Evolutionary conservation across 768 basidiomycete species (phyloP).

Genomic region (Rhodotorula paludigena): DNA sequence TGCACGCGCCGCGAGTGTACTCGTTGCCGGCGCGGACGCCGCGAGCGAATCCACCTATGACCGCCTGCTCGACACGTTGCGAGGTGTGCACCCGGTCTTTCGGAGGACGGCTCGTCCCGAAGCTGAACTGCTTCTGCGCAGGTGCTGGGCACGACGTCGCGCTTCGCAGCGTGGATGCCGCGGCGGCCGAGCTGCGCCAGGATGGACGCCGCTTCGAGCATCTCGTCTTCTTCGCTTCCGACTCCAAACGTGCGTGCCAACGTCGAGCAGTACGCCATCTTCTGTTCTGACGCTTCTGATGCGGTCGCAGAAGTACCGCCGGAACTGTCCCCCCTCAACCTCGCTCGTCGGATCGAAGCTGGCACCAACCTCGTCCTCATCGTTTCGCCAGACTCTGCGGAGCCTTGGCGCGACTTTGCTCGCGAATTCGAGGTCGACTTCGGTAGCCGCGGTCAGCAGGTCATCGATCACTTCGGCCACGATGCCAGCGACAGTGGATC

Average conservation of each 20-base stretch:
- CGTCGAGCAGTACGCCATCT: not conserved
- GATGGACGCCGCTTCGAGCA: slow-evolving; percentile 74
- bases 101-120: slow-evolving; percentile 54
- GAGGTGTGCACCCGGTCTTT: no score
- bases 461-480: slow-evolving; percentile 75
- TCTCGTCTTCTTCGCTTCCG: slow-evolving; percentile 77
- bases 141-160: slow-evolving; percentile 79
- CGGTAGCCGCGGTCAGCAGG: slow-evolving; percentile 73
- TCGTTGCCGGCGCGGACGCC: no score
- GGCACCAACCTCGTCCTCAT: slow-evolving; percentile 70
- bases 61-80: no score
- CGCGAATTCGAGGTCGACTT: slow-evolving; percentile 87
- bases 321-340: slow-evolving; percentile 75
- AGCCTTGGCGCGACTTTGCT: slow-evolving; percentile 72
- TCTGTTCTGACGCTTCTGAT: slow-evolving; percentile 1
- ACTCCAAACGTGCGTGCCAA: slow-evolving; percentile 71
- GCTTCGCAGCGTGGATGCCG: slow-evolving; percentile 66
- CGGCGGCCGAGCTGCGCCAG: slow-evolving; percentile 52
- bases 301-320: slow-evolving; percentile 57
- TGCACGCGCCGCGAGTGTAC: no score
- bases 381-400: slow-evolving; percentile 56
- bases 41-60: no score
- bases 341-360: slow-evolving; percentile 61
- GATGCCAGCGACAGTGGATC: slow-evolving; percentile 15
- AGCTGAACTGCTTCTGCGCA: slow-evolving; percentile 45